Percentiles rank a stretch among this genome's conserved stretches.
phyloP scores from a whole-genome alignment of 169 alveolate species.

The Babesia bigemina region DNA sequence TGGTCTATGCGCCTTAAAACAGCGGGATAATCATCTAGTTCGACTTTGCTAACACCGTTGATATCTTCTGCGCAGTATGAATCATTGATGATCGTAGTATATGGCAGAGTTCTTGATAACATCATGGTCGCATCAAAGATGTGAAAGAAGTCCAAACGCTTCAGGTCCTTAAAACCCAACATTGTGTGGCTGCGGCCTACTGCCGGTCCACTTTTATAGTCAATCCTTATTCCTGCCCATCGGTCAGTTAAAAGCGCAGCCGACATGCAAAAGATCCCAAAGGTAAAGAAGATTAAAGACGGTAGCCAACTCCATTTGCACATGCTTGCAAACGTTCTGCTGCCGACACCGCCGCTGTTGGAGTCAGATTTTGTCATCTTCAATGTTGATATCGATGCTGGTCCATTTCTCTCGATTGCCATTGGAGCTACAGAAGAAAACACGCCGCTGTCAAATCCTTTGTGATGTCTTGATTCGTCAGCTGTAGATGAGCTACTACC shows the following conservation, averaged over 20 bases:
- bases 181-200: not conserved
- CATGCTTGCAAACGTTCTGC: not conserved
- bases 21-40: not conserved
- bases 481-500: conserved; percentile 37
- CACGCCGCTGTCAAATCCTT: conserved; percentile 1
- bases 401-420: not conserved
- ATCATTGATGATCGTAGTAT: not conserved
- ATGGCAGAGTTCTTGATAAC: not conserved
- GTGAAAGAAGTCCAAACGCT: not conserved
- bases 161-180: not conserved
- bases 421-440: not conserved
- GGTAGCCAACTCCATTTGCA: conserved; percentile 18
- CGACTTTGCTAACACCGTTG: too few species aligned
- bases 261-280: not conserved
- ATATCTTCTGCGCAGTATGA: not conserved
- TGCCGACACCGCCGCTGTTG: not conserved
- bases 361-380: not conserved
- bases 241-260: not conserved
- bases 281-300: not conserved
- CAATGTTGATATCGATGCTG: too few species aligned
- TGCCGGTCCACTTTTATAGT: not conserved
- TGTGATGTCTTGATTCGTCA: not conserved
- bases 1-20: not conserved
- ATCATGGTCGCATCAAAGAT: not conserved
- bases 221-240: conserved; percentile 3